Base-by-base conservation (phyloP, 495 filamentous ascomycete species). In the Schizothecium vesticola region DNA sequence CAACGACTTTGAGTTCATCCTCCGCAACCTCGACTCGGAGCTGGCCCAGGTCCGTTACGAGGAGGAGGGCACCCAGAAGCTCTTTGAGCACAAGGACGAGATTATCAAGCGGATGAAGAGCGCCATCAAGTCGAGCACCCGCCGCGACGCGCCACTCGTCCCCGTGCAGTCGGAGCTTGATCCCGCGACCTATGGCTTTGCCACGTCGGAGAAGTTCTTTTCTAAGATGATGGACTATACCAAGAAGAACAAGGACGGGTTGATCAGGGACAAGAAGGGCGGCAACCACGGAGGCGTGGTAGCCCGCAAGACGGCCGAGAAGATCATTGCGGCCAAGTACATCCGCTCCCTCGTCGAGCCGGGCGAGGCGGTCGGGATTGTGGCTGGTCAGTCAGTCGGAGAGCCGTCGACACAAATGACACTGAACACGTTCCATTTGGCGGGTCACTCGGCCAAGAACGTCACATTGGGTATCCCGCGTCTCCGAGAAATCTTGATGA, bases 381-480 rank as follows among this genome's bases (percentile, higher is more conserved):
- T 98, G 56, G 95, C 95, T 59, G 93, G 93, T 56, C 95, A 99
- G 81, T 97, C 94, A 43, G 88, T 99, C 61, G 95, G 95, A 73
- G 96, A 98, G 77, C 95, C 96, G 10, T 97, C 93, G 19, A 99
- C 95, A 13, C 95, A 99, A 78, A 98, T 99, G 96, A 99, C 95
- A n/a, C 81, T 99, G 63, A 99, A 99, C 76, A 99, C 95, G 26
- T 99, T 99, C 88, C 95, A 99, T 86, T 92, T 99, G 86, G 95
- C 95, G 74, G 95, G 95, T 76, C 96, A 98, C 84, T 91, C 94
- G 24, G 89, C 96, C 22, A 97, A 97, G 86, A 99, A 99, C 85
- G 95, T 99, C 73, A 99, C 95, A 4, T 86, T 98, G 24, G 95
- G 95, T 91, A 97, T 99, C 76, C 95, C 95, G 61, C 91, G 95